A percentile compares a stretch with the other conserved stretches of the same genome.
These are phyloP conservation scores for Pisolithus albus DNA, from an alignment of 768 basidiomycete species.

Conservation along the genomic window DNA sequence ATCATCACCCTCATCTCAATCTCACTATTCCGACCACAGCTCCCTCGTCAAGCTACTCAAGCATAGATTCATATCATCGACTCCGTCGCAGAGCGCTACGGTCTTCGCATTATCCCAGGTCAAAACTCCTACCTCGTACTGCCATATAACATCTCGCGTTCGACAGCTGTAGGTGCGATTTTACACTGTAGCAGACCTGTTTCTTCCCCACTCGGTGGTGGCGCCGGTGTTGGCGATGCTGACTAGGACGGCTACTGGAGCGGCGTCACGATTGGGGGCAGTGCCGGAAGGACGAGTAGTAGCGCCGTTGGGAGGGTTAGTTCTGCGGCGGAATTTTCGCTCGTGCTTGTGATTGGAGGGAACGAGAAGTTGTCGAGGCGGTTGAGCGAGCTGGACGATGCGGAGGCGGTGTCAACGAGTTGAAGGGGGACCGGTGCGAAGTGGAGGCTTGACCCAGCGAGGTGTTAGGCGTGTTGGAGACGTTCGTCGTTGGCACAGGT, in stretches of 20 bases:
- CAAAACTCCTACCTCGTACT: constrained; percentile 74
- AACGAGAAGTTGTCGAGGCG: too few species aligned
- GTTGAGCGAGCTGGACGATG: constrained; percentile 20
- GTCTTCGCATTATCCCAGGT: constrained; percentile 77
- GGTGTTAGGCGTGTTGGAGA: constrained; percentile 15
- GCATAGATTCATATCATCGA: constrained; percentile 92
- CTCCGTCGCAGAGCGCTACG: constrained; percentile 77
- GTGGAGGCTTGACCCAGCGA: constrained; percentile 13
- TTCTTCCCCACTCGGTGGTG: too few species aligned
- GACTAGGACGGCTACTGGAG: too few species aligned
- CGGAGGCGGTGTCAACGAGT: constrained; percentile 67
- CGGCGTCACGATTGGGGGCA: too few species aligned
- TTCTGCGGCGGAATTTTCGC: too few species aligned
- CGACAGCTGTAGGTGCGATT: constrained; percentile 78
- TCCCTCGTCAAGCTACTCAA: constrained; percentile 79
- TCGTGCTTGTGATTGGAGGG: too few species aligned
- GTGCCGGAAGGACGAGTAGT: too few species aligned
- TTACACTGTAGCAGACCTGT: too few species aligned
- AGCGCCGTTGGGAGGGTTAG: too few species aligned
- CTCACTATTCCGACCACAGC: constrained; percentile 50
- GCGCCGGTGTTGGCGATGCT: too few species aligned
- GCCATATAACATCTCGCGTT: constrained; percentile 76
- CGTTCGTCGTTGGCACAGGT: constrained; percentile 10
- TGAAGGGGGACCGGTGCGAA: constrained; percentile 71
- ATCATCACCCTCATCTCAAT: background rate